Percentiles rank a stretch among this genome's conserved stretches.
These are phyloP conservation scores for Chloris gayana DNA, from an alignment of 176 grass and related monocot species.

Conservation along the genomic window DNA sequence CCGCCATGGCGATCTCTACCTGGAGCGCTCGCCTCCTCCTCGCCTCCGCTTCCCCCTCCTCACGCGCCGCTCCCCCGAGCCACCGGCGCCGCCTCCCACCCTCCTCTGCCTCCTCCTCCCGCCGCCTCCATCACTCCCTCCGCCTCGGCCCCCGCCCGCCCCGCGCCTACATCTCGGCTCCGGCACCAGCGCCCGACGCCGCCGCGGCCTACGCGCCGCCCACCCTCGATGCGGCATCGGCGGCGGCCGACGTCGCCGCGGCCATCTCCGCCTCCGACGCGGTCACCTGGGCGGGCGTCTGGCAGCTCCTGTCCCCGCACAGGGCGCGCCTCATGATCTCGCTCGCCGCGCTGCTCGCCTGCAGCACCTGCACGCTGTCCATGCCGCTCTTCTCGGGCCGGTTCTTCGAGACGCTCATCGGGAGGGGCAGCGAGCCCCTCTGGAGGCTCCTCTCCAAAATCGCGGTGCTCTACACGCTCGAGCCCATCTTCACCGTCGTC, in stretches of 20 bases:
- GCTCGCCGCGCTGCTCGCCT: constrained; percentile 70
- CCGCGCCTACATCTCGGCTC: constrained; percentile 75
- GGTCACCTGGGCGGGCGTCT: constrained; percentile 72
- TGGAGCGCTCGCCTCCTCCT: constrained; percentile 55
- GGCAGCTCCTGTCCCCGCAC: constrained; percentile 64
- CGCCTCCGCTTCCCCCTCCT: neutral
- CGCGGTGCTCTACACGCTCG: constrained; percentile 65
- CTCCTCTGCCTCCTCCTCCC: neutral
- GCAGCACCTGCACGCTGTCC: constrained; percentile 80
- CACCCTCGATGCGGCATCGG: constrained; percentile 31
- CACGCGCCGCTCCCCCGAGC: neutral
- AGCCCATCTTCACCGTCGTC: constrained; percentile 86
- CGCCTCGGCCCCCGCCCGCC: constrained; percentile 27
- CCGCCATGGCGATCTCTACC: constrained; percentile 40
- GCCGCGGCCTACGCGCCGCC: constrained; percentile 43
- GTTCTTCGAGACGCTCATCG: constrained; percentile 92
- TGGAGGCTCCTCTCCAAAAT: constrained; percentile 83
- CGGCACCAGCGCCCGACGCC: constrained; percentile 69
- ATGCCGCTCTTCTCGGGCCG: constrained; percentile 97
- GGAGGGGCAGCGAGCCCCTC: constrained; percentile 63
- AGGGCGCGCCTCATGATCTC: constrained; percentile 60
- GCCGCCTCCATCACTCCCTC: neutral
- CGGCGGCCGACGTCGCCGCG: constrained; percentile 44
- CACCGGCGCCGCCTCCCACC: neutral
- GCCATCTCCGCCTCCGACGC: constrained; percentile 44